Conservation (phyloP, 164 flowering plant species). For the Sextonia rubra region DNA sequence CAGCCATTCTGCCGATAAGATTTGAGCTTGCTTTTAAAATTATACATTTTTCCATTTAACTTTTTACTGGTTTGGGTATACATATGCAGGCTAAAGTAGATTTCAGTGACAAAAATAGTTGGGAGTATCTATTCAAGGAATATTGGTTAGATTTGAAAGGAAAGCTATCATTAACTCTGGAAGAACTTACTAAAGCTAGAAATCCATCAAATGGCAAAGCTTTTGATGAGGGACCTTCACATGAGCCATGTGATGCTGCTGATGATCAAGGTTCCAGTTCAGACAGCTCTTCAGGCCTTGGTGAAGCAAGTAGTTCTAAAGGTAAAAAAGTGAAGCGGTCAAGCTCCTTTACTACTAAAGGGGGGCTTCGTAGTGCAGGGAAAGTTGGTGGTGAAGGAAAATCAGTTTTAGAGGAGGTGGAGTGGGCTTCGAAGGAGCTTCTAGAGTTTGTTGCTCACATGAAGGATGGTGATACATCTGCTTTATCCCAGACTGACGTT, state of each 20-base stretch:
- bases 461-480: constrained; percentile 71
- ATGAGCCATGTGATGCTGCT: constrained; percentile 38
- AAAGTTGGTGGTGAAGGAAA: constrained; percentile 16
- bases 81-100: constrained; percentile 53
- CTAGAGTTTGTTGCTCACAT: constrained; percentile 85
- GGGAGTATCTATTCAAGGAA: constrained; percentile 91
- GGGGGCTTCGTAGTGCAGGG: constrained; percentile 7
- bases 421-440: constrained; percentile 92
- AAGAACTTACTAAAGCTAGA: constrained; percentile 61
- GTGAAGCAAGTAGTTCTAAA: constrained; percentile 35
- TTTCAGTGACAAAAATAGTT: constrained; percentile 76
- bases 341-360: constrained; percentile 24
- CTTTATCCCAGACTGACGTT: constrained; percentile 69
- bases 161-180: constrained; percentile 47
- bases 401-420: constrained; percentile 28
- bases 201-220: constrained; percentile 43
- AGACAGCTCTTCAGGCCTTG: too few relatives aligned
- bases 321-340: constrained; percentile 40
- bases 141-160: constrained; percentile 73
- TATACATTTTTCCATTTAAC: neutral
- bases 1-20: too few relatives aligned
- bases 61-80: neutral
- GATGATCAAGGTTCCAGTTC: constrained; percentile 50
- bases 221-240: constrained; percentile 38
- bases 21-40: neutral